phyloP scores from a whole-genome alignment of 2,329 filamentous ascomycete genomes.

The Penicillium sp. region DNA sequence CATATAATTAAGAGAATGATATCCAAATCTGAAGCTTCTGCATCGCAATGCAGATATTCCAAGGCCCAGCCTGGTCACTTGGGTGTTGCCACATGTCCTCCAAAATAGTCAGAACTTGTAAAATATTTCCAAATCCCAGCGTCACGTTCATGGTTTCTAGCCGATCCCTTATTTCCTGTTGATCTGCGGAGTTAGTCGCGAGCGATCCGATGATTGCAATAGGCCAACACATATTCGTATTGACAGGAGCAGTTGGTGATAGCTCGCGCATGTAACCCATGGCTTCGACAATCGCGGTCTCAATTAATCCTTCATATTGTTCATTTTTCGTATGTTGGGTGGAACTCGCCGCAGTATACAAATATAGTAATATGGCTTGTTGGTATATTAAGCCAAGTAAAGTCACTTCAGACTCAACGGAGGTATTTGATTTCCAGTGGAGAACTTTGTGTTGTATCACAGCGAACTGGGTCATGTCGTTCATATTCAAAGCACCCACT shows the following conservation, averaged over 20 bases:
- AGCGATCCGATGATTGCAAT: background rate
- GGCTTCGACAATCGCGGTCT: background rate
- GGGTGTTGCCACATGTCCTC: background rate
- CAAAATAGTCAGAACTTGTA: background rate
- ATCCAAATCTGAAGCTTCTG: background rate
- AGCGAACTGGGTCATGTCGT: background rate
- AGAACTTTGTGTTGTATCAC: background rate
- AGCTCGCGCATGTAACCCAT: background rate
- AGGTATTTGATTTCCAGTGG: background rate
- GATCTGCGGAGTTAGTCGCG: background rate
- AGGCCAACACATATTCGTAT: background rate
- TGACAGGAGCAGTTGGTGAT: background rate
- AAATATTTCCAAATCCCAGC: background rate
- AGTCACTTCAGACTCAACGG: background rate
- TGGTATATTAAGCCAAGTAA: background rate
- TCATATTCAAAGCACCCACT: background rate
- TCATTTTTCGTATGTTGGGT: background rate
- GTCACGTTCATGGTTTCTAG: background rate
- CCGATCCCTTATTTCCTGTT: background rate
- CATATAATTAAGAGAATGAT: background rate
- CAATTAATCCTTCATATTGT: background rate
- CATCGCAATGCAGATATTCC: background rate
- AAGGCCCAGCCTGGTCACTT: background rate
- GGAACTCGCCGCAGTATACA: background rate
- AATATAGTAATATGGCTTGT: background rate